Evolutionary conservation across 768 basidiomycete genomes (phyloP).

Genomic region (Lanmaoa rubissima): DNA sequence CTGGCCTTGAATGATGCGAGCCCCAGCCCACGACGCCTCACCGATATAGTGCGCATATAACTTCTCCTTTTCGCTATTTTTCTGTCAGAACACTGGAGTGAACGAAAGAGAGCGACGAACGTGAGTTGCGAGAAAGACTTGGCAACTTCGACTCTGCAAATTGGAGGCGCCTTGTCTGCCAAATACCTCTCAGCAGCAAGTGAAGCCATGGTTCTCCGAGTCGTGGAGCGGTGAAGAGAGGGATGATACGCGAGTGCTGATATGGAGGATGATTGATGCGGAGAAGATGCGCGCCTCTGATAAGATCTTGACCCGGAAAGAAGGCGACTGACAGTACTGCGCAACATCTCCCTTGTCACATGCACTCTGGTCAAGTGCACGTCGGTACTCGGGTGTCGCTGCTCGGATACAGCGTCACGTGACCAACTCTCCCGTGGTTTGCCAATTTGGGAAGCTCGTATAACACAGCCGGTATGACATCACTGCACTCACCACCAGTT

Average conservation of each 20-base stretch:
- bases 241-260: neutral
- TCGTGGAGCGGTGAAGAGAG: neutral
- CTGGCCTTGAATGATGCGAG: conserved; percentile 79
- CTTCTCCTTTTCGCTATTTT: conserved; percentile 66
- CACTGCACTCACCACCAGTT: no score
- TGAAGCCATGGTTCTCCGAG: conserved; percentile 33
- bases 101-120: conserved; percentile 33
- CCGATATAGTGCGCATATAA: conserved; percentile 73
- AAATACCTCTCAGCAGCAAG: conserved; percentile 58
- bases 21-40: conserved; percentile 81
- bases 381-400: conserved; percentile 13
- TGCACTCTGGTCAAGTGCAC: neutral
- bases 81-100: conserved; percentile 1
- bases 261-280: conserved; percentile 11
- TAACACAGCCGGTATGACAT: no score
- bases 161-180: conserved; percentile 73
- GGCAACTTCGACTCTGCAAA: conserved; percentile 68
- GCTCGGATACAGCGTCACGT: neutral
- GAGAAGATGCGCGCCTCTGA: conserved; percentile 6
- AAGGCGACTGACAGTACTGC: conserved; percentile 1
- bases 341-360: conserved; percentile 6
- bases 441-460: no score
- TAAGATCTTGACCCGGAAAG: conserved; percentile 9
- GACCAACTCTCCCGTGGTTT: neutral
- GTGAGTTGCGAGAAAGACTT: conserved; percentile 69